Evolutionary conservation across 2,329 filamentous ascomycete species (phyloP).

Genomic region (Penicillium sp.): DNA sequence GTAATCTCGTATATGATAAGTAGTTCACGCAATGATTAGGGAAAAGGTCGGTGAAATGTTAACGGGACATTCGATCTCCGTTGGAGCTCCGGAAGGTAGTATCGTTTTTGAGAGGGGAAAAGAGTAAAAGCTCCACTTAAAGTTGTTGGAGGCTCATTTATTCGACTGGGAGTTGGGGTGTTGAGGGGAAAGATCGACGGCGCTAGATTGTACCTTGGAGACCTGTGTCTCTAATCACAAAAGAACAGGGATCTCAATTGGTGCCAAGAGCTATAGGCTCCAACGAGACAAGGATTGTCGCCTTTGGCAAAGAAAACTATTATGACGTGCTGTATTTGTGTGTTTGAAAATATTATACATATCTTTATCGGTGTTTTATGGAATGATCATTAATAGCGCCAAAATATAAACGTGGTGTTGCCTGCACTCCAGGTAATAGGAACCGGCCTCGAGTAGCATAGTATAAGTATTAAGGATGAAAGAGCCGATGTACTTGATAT

Average conservation of each 20-base stretch:
- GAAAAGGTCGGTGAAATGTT: neutral
- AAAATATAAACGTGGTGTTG: neutral
- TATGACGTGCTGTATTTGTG: neutral
- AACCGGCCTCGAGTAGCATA: neutral
- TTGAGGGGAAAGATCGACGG: neutral
- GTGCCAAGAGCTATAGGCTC: neutral
- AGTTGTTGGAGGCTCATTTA: neutral
- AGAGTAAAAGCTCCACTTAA: neutral
- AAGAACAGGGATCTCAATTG: too few relatives aligned
- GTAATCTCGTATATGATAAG: neutral
- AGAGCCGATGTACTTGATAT: too few relatives aligned
- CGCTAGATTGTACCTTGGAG: neutral
- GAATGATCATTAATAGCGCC: neutral
- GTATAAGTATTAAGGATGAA: too few relatives aligned
- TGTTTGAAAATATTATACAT: too few relatives aligned
- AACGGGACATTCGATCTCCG: neutral
- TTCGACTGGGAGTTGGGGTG: neutral
- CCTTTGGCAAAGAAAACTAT: neutral
- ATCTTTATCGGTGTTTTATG: too few relatives aligned
- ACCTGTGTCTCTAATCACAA: neutral
- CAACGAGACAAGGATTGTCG: neutral
- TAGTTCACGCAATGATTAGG: neutral
- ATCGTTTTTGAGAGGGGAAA: neutral
- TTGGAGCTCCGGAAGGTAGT: neutral
- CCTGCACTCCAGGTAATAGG: neutral